Evolutionary conservation across 2,329 filamentous ascomycete species (phyloP), one percentile per base, ranked within the genome.

Genomic region (Domatiomyces globalis): DNA sequence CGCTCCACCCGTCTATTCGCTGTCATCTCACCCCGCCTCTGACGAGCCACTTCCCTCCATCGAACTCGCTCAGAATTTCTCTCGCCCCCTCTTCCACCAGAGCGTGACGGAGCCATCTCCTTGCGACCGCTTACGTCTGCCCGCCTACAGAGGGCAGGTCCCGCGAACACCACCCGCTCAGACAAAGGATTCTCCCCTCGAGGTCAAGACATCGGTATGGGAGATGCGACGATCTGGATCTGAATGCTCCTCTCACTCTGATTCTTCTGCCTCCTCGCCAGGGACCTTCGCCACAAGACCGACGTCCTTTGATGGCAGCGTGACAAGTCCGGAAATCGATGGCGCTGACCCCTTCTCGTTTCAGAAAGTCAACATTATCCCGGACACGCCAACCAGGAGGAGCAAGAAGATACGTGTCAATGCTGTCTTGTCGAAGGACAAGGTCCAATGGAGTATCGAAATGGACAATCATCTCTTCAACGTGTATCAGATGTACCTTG

Each of bases 401-500:
- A 60, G 58, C 50, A 65, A 61, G 19, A 60, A 58, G 20, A 56
- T 61, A 29, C 58, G 55, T 9, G 56, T 62, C 49, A 54, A 65
- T n/a, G 58, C 62, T 12, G 45, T 56, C 22, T 58, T 54, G 49
- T 50, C 55, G 25, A 59, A 56, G 46, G 59, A 58, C n/a, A 59
- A 63, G 25, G 59, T 59, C 47, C 61, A 63, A 43, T 83, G 79
- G 74, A 80, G 75, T 4, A 67, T 74, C 44, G 78, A 80, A 49
- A 82, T 81, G 78, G 80, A 83, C 61, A 73, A 77, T 51, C 80
- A 83, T 61, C 66, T 83, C 29, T 82, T 80, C 79, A 76, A 79
- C 62, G 80, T 77, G 7, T 83, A 81, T 65, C 77, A 81, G 67
- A 71, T 73, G 49, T 82, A 81, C 62, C 68, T 83, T n/a, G 77